phyloP scores from a whole-genome alignment of 73 alveolate species.

The Halteria grandinella region DNA sequence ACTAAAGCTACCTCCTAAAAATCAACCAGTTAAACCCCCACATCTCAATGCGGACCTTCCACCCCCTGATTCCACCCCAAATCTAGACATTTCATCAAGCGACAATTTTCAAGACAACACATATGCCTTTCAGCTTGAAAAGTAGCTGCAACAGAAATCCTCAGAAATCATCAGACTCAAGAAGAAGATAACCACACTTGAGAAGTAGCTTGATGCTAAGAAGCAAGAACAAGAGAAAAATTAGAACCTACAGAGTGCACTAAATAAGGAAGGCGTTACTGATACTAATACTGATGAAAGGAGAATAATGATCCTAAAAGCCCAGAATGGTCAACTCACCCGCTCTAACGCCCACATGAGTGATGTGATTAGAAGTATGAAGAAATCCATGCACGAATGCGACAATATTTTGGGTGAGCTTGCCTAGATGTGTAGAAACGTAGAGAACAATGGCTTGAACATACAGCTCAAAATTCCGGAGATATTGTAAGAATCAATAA shows the following conservation, averaged over 20 bases:
- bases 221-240: constrained; percentile 33
- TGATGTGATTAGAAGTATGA: background rate
- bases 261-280: constrained; percentile 25
- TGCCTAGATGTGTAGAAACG: constrained; percentile 18
- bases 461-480: constrained; percentile 32
- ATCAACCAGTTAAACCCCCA: too few species aligned
- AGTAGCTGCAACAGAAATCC: constrained; percentile 15
- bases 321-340: constrained; percentile 23
- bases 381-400: constrained; percentile 34
- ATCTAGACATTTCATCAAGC: too few species aligned
- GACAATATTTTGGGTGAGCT: constrained; percentile 29
- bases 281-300: constrained; percentile 39
- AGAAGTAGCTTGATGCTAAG: constrained; percentile 18
- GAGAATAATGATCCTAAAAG: constrained; percentile 29
- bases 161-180: constrained; percentile 39
- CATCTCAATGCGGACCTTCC: too few species aligned
- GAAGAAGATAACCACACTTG: constrained; percentile 21
- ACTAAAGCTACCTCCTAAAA: too few species aligned
- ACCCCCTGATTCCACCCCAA: too few species aligned
- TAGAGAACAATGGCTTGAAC: constrained; percentile 3
- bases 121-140: constrained; percentile 7
- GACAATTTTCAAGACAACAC: too few species aligned
- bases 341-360: constrained; percentile 20
- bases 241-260: constrained; percentile 4
- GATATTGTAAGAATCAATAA: constrained; percentile 20